A percentile compares a stretch with the other conserved stretches of the same genome.
Evolutionary conservation across 1,284 basidiomycete species (phyloP).

Genomic region (Microbotryum intermedium): DNA sequence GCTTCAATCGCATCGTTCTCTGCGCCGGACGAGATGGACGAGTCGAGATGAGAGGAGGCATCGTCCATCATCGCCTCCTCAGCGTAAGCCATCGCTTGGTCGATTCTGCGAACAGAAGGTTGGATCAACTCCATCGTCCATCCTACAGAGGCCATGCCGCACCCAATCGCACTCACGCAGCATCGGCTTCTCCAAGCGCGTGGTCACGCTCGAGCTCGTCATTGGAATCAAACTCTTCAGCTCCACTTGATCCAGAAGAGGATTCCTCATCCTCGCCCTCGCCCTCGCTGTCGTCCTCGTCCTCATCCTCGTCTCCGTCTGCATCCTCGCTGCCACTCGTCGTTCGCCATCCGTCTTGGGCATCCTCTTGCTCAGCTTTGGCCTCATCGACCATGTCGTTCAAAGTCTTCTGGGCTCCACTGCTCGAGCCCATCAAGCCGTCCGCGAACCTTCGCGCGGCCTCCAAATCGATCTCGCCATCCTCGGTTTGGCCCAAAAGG

Average conservation of each 20-base stretch:
- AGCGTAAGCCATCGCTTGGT: slow-evolving; percentile 15
- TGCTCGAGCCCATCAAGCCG: slow-evolving; percentile 3
- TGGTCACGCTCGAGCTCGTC: slow-evolving; percentile 26
- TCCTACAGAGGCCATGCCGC: too few species aligned
- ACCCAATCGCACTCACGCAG: slow-evolving; percentile 5
- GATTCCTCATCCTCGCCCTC: background rate
- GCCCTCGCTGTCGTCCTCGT: slow-evolving; percentile 3
- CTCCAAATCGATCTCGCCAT: slow-evolving; percentile 9
- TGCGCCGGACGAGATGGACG: slow-evolving; percentile 16
- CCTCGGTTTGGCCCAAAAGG: background rate
- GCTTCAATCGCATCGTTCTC: slow-evolving; percentile 16
- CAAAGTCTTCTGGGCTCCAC: background rate
- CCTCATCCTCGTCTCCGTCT: slow-evolving; percentile 2
- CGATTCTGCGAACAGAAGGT: slow-evolving; percentile 2
- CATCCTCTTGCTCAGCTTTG: slow-evolving; percentile 11
- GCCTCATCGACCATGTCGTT: background rate
- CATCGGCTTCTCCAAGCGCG: slow-evolving; percentile 24
- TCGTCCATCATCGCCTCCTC: slow-evolving; percentile 10
- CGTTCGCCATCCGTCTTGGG: slow-evolving; percentile 19
- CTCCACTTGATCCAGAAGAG: slow-evolving; percentile 8
- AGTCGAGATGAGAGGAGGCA: slow-evolving; percentile 11
- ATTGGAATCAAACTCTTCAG: slow-evolving; percentile 17
- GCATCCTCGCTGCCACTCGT: background rate
- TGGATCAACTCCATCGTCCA: background rate
- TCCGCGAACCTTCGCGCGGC: slow-evolving; percentile 9